phyloP scores from a whole-genome alignment of 1,284 basidiomycete genomes.

The Flammula alnicola region DNA sequence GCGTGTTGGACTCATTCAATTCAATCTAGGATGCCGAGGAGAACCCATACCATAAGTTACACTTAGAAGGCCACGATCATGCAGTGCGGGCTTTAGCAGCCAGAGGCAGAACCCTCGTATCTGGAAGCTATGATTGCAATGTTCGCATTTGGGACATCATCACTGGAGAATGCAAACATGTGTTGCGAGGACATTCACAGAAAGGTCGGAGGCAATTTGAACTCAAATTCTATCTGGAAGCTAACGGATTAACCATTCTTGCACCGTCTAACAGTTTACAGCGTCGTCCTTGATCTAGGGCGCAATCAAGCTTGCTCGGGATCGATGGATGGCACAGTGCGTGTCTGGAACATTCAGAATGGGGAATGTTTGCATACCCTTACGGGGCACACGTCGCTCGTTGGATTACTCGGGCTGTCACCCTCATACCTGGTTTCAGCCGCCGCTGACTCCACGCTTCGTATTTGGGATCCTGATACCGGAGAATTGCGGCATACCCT shows the following conservation, averaged over 20 bases:
- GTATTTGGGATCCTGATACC: conserved; percentile 89
- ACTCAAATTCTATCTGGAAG: background rate
- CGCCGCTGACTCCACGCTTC: conserved; percentile 90
- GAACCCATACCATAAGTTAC: conserved; percentile 89
- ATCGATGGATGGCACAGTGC: conserved; percentile 95
- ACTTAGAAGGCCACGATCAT: conserved; percentile 87
- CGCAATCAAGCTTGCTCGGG: conserved; percentile 92
- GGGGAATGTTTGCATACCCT: conserved; percentile 83
- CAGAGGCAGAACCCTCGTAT: conserved; percentile 86
- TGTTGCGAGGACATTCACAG: conserved; percentile 85
- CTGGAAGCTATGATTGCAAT: conserved; percentile 94
- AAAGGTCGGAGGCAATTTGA: conserved; percentile 69
- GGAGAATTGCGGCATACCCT: conserved; percentile 82
- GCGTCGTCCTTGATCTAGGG: conserved; percentile 83
- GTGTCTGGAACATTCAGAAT: conserved; percentile 86
- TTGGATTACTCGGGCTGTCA: conserved; percentile 86
- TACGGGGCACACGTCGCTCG: conserved; percentile 86
- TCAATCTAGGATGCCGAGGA: conserved; percentile 68
- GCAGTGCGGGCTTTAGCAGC: conserved; percentile 93
- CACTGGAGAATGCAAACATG: conserved; percentile 83
- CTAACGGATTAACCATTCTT: conserved; percentile 4
- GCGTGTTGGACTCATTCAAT: conserved; percentile 8
- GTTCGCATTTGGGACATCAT: conserved; percentile 95
- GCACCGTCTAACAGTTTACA: conserved; percentile 70
- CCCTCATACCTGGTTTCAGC: conserved; percentile 90